Base-by-base conservation (phyloP, 306 rosid species). In the Vigna reflexopilosa region DNA sequence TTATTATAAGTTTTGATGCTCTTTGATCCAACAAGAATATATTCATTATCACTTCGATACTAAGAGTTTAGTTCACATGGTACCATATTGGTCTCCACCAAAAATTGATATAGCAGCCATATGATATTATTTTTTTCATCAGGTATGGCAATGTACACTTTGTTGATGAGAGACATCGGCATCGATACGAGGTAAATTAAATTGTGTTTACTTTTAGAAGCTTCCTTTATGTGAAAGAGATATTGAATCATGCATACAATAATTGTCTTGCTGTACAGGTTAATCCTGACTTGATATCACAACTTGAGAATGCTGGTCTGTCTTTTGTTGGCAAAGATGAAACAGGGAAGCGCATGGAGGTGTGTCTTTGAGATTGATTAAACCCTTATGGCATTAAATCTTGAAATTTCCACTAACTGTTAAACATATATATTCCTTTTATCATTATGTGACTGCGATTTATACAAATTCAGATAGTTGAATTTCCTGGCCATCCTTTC, bases 261-360 rank as follows among this genome's bases (percentile, higher is more conserved):
- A 52, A 32, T 73, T 64, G 44, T 61, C 44, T 7, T 55, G 64
- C 36, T 81, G 10, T 85, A 65, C 82, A 91, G 97, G 97, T 91
- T 81, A 91, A 91, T 88, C 97, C 94, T 66, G 92, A 89, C 73
- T 88, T 91, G 92, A 86, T 91, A 73, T 78, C 84, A 13, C 84
- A 88, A 63, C 85, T 91, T 40, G 94, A 91, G 85, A 82, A 40
- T 67, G 91, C 91, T 4, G 97, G 97, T 80, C 81, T 91, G 30
- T 86, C 83, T 50, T 91, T 91, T 76, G 97, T 91, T 82, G 97
- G 94, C 73, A 88, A 82, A 88, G 97, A 91, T 45, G 91, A 91
- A 82, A 85, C 93, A 52, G 85, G 89, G 77, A 84, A 69, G 79
- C 92, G 97, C 57, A 91, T 91, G 97, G 94, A 91, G 94, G 97